Base-by-base conservation (phyloP, 345 rosid genomes). In the Salix udensis region DNA sequence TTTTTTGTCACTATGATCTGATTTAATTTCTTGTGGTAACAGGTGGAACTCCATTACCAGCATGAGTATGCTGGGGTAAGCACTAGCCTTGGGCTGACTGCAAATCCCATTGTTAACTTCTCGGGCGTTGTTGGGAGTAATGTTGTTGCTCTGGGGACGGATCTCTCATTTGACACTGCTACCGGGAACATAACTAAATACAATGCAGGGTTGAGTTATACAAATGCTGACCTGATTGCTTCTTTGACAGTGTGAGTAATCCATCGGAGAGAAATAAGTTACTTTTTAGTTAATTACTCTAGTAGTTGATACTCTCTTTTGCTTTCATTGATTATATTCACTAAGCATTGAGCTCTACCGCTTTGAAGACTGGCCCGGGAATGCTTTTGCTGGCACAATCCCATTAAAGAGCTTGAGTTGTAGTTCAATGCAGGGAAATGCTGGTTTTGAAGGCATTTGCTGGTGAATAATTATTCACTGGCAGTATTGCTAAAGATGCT, bases 51-150 rank as follows among this genome's bases (percentile, higher is more conserved):
- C 67, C 98, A 96, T 79, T 96, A 94, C 76, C 87, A 84, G 80
- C 99, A 96, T 72, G 99, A 96, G 40, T 86, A 94, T 67, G 90
- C 97, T 42, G 99, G 97, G 76, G 88, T 96, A 72, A 88, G 92
- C 84, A 85, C 97, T 68, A 79, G 95, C 83, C 78, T 96, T 66
- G 99, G 98, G 5, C 78, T 96, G 85, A 94, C 92, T 53, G 91
- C 92, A 66, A 92, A 65, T 81, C 99, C 99, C 4, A 31, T 87
- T 80, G 91, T 91, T 79, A 96, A 91, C 82, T 92, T 96, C 86
- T 88, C 99, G 40, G 93, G 97, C 65, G 98, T 94, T 72, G 77
- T 96, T 73, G 99, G 99, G 67, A 88, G 81, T 79, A 82, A 80
- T 40, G 19, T 50, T 34, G 40, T 91, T 75, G 81, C 97, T 73